phyloP scores from a whole-genome alignment of 306 rosid genomes.

The Prosopis cineraria region DNA sequence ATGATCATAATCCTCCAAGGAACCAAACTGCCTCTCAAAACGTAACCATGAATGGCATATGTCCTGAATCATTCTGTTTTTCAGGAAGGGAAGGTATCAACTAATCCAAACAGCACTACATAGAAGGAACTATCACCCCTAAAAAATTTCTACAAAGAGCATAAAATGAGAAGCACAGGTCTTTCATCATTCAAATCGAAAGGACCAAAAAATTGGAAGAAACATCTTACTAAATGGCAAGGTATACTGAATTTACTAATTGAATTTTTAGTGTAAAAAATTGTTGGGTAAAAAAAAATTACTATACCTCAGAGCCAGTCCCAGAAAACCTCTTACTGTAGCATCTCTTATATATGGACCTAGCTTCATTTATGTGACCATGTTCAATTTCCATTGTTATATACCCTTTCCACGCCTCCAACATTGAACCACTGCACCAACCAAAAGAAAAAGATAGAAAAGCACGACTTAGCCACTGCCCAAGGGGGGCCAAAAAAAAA shows the following conservation, averaged over 20 bases:
- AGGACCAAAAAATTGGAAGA: neutral
- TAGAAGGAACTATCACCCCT: conserved; percentile 28
- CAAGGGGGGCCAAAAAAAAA: too few species aligned
- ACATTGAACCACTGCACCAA: conserved; percentile 71
- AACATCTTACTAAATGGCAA: neutral
- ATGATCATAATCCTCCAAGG: conserved; percentile 77
- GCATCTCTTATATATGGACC: conserved; percentile 86
- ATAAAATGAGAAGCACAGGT: neutral
- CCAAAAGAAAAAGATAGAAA: neutral
- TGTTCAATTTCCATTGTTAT: conserved; percentile 77
- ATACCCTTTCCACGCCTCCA: conserved; percentile 85
- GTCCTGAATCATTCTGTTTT: conserved; percentile 88
- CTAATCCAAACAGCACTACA: conserved; percentile 58
- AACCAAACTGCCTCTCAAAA: conserved; percentile 90
- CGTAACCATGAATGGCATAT: conserved; percentile 89
- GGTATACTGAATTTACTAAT: conserved; percentile 7
- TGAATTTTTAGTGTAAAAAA: conserved; percentile 1
- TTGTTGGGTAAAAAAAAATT: conserved; percentile 11
- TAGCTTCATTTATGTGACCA: conserved; percentile 72
- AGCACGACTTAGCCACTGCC: neutral
- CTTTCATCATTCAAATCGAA: neutral
- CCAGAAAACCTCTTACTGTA: conserved; percentile 76
- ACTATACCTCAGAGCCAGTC: conserved; percentile 85
- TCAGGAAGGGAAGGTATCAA: conserved; percentile 78
- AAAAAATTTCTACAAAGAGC: neutral